These are phyloP conservation scores for Zychaea mexicana DNA, from an alignment of 371 early-diverging fungal genomes.

Conservation along the genomic window DNA sequence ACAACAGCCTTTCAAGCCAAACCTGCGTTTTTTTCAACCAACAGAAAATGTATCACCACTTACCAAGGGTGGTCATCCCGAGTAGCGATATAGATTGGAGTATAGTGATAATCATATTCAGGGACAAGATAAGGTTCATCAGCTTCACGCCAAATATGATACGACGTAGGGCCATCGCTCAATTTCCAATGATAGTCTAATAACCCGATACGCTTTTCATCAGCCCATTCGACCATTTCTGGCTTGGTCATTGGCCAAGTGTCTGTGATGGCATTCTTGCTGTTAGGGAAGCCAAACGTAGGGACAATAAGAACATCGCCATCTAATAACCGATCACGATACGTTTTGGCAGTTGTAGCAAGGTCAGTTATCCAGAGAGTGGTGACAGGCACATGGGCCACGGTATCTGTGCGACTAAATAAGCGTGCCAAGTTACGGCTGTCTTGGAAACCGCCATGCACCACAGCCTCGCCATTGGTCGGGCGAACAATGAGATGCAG, in stretches of 20 bases:
- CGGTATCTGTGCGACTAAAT: conserved; percentile 54
- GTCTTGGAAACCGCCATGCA: conserved; percentile 32
- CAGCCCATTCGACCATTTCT: conserved; percentile 29
- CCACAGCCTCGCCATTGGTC: conserved; percentile 12
- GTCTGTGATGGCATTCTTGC: conserved; percentile 10
- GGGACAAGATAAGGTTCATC: conserved; percentile 36
- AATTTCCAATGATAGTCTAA: conserved; percentile 35
- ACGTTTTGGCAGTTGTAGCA: conserved; percentile 12
- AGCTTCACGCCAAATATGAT: conserved; percentile 32
- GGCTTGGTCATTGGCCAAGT: conserved; percentile 30
- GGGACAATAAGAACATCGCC: conserved; percentile 43
- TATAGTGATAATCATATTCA: conserved; percentile 38
- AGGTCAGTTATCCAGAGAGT: conserved; percentile 28
- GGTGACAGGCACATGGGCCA: conserved; percentile 42
- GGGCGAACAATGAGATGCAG: conserved; percentile 55
- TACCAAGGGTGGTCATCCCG: conserved; percentile 42
- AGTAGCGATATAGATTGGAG: conserved; percentile 35
- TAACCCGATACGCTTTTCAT: conserved; percentile 30
- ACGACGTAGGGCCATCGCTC: conserved; percentile 40
- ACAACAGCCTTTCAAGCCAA: too few species aligned
- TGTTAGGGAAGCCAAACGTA: conserved; percentile 34
- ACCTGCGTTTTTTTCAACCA: too few species aligned
- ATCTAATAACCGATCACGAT: conserved; percentile 14
- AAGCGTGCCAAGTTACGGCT: conserved; percentile 60
- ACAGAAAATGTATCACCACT: not conserved